A percentile compares a stretch with the other conserved stretches of the same genome.
These are phyloP conservation scores for Casuarina cunninghamiana DNA, from an alignment of 306 rosid genomes.

Conservation along the genomic window DNA sequence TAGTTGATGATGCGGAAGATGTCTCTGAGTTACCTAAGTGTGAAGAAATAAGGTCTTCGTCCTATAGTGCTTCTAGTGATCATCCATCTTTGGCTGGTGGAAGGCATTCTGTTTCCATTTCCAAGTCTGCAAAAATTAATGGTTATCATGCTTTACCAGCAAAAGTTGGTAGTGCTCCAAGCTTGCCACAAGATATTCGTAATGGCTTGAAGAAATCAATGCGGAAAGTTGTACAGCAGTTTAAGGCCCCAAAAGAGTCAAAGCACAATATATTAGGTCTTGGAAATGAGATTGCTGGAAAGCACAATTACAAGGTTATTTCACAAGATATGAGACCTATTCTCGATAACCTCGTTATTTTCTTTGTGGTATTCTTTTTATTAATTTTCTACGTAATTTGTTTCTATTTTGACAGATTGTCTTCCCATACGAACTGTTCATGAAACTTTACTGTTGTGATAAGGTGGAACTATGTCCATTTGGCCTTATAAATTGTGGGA, in stretches of 20 bases:
- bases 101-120: constrained; percentile 37
- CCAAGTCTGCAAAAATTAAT: constrained; percentile 43
- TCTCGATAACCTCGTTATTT: constrained; percentile 18
- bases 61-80: constrained; percentile 39
- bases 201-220: constrained; percentile 68
- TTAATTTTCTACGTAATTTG: constrained; percentile 24
- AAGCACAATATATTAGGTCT: constrained; percentile 30
- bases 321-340: not conserved
- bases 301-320: constrained; percentile 31
- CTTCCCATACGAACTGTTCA: constrained; percentile 64
- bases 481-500: constrained; percentile 78
- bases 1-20: constrained; percentile 38
- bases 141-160: constrained; percentile 48
- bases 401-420: constrained; percentile 47
- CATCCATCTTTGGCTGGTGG: constrained; percentile 35
- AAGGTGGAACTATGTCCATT: constrained; percentile 61
- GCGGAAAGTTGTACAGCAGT: constrained; percentile 74
- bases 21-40: constrained; percentile 24
- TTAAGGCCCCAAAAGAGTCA: constrained; percentile 61
- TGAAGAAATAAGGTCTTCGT: constrained; percentile 41
- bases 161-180: constrained; percentile 41
- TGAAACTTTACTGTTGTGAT: constrained; percentile 58
- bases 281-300: constrained; percentile 48
- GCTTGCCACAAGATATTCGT: constrained; percentile 51
- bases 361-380: constrained; percentile 11